These are phyloP conservation scores for Apostasia shenzhenica DNA, from an alignment of 106 monocot genomes.

Conservation along the genomic window DNA sequence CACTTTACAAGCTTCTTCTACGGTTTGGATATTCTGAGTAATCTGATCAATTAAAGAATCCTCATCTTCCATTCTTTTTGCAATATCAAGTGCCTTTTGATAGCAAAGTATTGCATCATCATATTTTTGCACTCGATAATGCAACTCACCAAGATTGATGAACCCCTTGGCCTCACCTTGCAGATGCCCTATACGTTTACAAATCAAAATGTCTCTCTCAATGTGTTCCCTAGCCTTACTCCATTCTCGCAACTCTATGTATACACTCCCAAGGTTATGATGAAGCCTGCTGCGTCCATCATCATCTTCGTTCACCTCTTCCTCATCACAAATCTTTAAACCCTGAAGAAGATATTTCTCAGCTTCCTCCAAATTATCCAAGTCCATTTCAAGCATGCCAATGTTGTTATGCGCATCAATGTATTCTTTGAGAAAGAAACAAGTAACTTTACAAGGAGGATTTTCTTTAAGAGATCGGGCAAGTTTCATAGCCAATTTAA, in stretches of 20 bases:
- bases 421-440: conserved; percentile 64
- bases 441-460: conserved; percentile 26
- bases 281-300: conserved; percentile 80
- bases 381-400: conserved; percentile 90
- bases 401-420: conserved; percentile 94
- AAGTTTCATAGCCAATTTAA: conserved; percentile 81
- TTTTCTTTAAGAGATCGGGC: conserved; percentile 58
- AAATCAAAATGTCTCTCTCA: conserved; percentile 77
- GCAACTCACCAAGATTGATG: conserved; percentile 83
- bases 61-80: conserved; percentile 72
- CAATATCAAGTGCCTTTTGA: conserved; percentile 67
- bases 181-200: conserved; percentile 67
- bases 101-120: conserved; percentile 80
- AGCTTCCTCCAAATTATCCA: conserved; percentile 89
- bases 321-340: conserved; percentile 84
- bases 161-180: conserved; percentile 92
- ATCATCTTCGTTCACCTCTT: conserved; percentile 74
- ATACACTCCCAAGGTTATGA: conserved; percentile 87
- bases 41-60: conserved; percentile 74
- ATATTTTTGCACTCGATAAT: conserved; percentile 72
- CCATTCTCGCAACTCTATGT: conserved; percentile 74
- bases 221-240: conserved; percentile 69
- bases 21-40: conserved; percentile 53
- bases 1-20: conserved; percentile 64
- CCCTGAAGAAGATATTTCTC: conserved; percentile 68